Evolutionary conservation across 129 eudicot genomes (phyloP).

Genomic region (Helianthus annuus): HanXRQr2.0-SUNRISE NC_035436.2:65683619-65684118

Average conservation of each 20-base stretch:
- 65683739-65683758: slow-evolving; percentile 8
- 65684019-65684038: slow-evolving; percentile 13
- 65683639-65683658: too few relatives aligned
- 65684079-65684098: slow-evolving; percentile 19
- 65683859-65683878: background rate
- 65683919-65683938: background rate
- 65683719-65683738: background rate
- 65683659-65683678: too few relatives aligned
- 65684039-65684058: slow-evolving; percentile 24
- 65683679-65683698: background rate
- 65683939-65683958: slow-evolving; percentile 20
- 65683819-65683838: background rate
- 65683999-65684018: slow-evolving; percentile 8
- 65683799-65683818: slow-evolving; percentile 21
- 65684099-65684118: slow-evolving; percentile 22
- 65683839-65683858: slow-evolving; percentile 6
- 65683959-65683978: slow-evolving; percentile 1
- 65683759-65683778: background rate
- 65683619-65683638: too few relatives aligned
- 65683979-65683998: slow-evolving; percentile 18
- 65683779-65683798: background rate
- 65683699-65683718: background rate
- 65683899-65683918: background rate
- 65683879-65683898: background rate
- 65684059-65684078: background rate